These are phyloP conservation scores for Marasmius oreades DNA, from an alignment of 1,284 basidiomycete genomes.

Conservation along the genomic window DNA sequence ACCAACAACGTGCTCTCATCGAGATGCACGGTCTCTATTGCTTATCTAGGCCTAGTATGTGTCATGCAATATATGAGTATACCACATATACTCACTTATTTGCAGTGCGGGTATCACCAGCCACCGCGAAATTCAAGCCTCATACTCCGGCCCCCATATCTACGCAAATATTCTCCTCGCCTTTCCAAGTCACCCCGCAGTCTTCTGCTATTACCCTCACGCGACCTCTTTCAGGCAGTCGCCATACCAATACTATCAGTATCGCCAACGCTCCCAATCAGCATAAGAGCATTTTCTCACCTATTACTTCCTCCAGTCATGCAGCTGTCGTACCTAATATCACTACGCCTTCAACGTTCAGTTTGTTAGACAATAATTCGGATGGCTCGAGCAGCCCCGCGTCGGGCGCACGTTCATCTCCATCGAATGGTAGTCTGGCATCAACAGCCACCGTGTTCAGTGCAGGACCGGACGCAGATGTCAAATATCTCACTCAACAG, in stretches of 20 bases:
- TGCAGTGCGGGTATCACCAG: slow-evolving; percentile 83
- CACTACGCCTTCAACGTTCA: too few species aligned
- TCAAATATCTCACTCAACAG: slow-evolving; percentile 2
- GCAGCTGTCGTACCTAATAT: background rate
- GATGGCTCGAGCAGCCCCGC: slow-evolving; percentile 3
- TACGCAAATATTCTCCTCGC: slow-evolving; percentile 22
- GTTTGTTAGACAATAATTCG: background rate
- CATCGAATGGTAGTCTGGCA: slow-evolving; percentile 10
- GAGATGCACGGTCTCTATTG: slow-evolving; percentile 90
- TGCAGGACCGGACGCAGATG: slow-evolving; percentile 1
- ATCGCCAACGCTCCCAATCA: slow-evolving; percentile 18
- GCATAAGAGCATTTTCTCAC: slow-evolving; percentile 54
- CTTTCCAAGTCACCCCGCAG: slow-evolving; percentile 28
- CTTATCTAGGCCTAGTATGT: slow-evolving; percentile 78
- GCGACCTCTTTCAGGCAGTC: slow-evolving; percentile 21
- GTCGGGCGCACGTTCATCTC: background rate
- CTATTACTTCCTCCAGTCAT: slow-evolving; percentile 3
- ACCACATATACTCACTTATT: slow-evolving; percentile 26
- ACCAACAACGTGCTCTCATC: slow-evolving; percentile 83
- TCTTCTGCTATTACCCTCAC: slow-evolving; percentile 34
- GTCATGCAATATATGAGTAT: slow-evolving; percentile 12
- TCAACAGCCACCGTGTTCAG: slow-evolving; percentile 6
- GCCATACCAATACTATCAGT: slow-evolving; percentile 16
- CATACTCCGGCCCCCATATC: slow-evolving; percentile 36
- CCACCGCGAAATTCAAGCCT: slow-evolving; percentile 82